Base-by-base conservation (phyloP, 164 flowering plant species). In the Umbellularia californica region DNA sequence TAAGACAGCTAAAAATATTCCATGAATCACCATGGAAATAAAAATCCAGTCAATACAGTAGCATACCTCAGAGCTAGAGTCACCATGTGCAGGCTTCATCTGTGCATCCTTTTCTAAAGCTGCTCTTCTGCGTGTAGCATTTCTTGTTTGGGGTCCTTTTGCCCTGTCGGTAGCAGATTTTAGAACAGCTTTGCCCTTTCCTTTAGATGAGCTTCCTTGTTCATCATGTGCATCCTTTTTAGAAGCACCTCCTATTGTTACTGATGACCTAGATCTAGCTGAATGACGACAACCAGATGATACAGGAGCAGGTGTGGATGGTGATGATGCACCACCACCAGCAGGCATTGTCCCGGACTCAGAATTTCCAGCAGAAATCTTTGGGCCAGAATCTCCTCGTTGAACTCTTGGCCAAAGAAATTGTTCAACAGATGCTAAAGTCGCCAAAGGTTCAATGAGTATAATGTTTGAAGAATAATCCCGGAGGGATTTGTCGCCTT, bases 401-500 rank as follows among this genome's bases (percentile, higher is more conserved):
- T 90, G 98, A 62, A 96, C 91, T 77, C 97, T 90, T 3, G 97
- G 95, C 98, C 97, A 93, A 58, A 96, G 90, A 74, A 96, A 96
- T 58, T 96, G 98, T 71, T 95, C 99, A 68, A 95, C 93, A 74
- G 97, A 97, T 35, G 99, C 93, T 81, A 95, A 88, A 82, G 93
- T 93, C 77, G 98, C 99, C 76, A 95, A 77, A 27, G 98, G 99
- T 81, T 95, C 99, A 81, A 93, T 95, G 69, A 92, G 84, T 15
- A 95, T 95, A 81, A 95, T 85, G 83, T 92, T 92, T n/a, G 97
- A 89, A 41, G 99, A 95, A 86, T 93, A 95, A 84, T 95, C 99
- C 70, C 97, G 94, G 15, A 95, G 92, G 68, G 94, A 83, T 72
- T 93, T 95, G 47, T 95, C 99, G 70, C 97, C 97, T 68, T 83